Conservation (phyloP, 202 grass and related monocot species). For the Digitaria exilis region DNA sequence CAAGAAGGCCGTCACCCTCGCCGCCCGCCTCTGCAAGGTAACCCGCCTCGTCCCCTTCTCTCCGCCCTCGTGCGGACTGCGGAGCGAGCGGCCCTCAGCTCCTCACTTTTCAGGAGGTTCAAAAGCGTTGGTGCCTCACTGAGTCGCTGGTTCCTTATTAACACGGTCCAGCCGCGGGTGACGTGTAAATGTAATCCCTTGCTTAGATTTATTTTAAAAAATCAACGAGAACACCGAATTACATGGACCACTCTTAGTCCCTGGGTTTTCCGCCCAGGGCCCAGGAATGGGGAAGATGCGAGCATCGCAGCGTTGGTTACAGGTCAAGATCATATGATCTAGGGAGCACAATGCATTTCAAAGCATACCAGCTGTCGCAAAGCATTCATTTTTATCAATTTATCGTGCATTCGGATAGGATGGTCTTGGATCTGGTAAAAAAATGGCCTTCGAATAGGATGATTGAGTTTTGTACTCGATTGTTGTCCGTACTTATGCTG, state of each 20-base stretch:
- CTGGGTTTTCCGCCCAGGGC: too few species aligned
- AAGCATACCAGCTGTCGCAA: background rate
- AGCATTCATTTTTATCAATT: background rate
- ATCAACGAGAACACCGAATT: too few species aligned
- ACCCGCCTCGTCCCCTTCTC: background rate
- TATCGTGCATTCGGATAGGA: background rate
- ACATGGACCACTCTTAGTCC: background rate
- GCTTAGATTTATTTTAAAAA: background rate
- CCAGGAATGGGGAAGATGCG: background rate
- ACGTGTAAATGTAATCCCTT: background rate
- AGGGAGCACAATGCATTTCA: background rate
- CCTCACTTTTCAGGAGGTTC: background rate
- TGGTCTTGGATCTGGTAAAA: background rate
- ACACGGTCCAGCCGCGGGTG: background rate
- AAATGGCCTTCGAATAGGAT: background rate
- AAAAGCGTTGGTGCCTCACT: background rate
- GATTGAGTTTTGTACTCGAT: background rate
- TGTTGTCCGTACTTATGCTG: constrained; percentile 7
- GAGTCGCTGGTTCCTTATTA: background rate
- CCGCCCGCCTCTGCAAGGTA: constrained; percentile 87
- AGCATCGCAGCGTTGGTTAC: background rate
- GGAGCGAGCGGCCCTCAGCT: background rate
- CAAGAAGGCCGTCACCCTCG: constrained; percentile 82
- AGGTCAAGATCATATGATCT: background rate
- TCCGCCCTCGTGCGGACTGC: background rate